A percentile compares a stretch with the other conserved stretches of the same genome.
These are phyloP conservation scores for Protea cynaroides DNA, from an alignment of 164 flowering plant genomes.

Conservation along the genomic window DNA sequence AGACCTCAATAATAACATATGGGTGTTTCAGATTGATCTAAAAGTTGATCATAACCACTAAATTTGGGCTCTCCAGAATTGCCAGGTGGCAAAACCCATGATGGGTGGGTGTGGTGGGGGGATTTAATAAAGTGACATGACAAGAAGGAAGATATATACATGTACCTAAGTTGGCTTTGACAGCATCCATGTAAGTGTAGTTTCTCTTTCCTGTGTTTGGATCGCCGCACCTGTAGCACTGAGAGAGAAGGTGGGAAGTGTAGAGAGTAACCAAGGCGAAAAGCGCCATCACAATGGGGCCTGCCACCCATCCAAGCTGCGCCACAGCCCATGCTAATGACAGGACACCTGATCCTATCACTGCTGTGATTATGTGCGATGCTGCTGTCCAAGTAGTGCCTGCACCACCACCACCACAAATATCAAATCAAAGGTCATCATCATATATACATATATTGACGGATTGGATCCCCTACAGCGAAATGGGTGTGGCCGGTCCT, in stretches of 20 bases:
- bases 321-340: slow-evolving; percentile 63
- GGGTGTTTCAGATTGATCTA: no score
- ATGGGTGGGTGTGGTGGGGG: no score
- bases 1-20: no score
- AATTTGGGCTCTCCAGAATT: no score
- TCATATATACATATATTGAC: no score
- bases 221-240: slow-evolving; percentile 53
- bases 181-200: slow-evolving; percentile 64
- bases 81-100: no score
- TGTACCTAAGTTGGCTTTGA: slow-evolving; percentile 46
- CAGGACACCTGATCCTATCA: slow-evolving; percentile 60
- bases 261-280: slow-evolving; percentile 45
- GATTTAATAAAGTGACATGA: no score
- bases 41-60: no score
- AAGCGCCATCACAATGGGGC: slow-evolving; percentile 39
- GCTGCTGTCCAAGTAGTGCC: slow-evolving; percentile 55
- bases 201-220: slow-evolving; percentile 44
- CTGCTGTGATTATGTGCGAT: slow-evolving; percentile 53
- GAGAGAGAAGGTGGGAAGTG: slow-evolving; percentile 46
- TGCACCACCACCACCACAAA: slow-evolving; percentile 14
- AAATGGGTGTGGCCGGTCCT: no score
- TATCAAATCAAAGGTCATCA: no score
- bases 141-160: no score
- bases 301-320: slow-evolving; percentile 67
- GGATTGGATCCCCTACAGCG: no score